Percentiles rank a stretch among this genome's conserved stretches.
phyloP scores from a whole-genome alignment of 2,329 filamentous ascomycete species.

The Fusarium sp. region DNA sequence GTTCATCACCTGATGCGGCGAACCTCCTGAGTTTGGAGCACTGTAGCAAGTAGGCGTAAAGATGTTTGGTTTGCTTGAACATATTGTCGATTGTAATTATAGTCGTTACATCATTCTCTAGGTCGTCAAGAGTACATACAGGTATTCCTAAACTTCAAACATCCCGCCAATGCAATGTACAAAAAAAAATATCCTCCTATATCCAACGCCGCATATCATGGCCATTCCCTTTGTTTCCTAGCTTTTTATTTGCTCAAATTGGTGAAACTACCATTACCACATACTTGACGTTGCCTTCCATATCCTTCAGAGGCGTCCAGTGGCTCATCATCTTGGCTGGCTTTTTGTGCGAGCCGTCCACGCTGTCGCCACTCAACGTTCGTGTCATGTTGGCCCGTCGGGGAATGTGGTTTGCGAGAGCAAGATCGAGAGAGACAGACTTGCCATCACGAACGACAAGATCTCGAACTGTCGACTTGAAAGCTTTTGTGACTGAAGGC shows the following conservation, averaged over 20 bases:
- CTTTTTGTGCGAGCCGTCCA: conserved; percentile 38
- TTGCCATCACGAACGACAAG: conserved; percentile 55
- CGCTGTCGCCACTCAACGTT: conserved; percentile 31
- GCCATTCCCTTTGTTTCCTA: background rate
- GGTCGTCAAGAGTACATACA: conserved; percentile 37
- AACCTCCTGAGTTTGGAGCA: too few relatives aligned
- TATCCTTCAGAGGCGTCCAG: conserved; percentile 50
- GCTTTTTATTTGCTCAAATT: conserved; percentile 9
- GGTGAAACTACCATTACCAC: conserved; percentile 46
- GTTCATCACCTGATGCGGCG: too few relatives aligned
- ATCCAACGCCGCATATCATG: conserved; percentile 12
- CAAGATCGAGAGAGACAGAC: conserved; percentile 54
- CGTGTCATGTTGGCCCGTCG: conserved; percentile 46
- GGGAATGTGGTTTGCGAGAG: conserved; percentile 49
- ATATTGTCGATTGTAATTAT: conserved; percentile 22
- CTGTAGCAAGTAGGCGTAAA: background rate
- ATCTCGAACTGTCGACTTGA: conserved; percentile 62
- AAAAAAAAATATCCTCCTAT: conserved; percentile 5
- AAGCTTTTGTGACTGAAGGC: conserved; percentile 60
- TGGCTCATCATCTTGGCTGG: conserved; percentile 50
- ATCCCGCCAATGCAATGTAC: conserved; percentile 21
- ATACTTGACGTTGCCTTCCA: conserved; percentile 46
- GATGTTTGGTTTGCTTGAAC: background rate
- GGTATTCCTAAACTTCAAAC: conserved; percentile 29
- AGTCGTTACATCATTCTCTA: conserved; percentile 43